Conservation (phyloP, 805 yeast genomes). For the Blastobotrys americana region DNA sequence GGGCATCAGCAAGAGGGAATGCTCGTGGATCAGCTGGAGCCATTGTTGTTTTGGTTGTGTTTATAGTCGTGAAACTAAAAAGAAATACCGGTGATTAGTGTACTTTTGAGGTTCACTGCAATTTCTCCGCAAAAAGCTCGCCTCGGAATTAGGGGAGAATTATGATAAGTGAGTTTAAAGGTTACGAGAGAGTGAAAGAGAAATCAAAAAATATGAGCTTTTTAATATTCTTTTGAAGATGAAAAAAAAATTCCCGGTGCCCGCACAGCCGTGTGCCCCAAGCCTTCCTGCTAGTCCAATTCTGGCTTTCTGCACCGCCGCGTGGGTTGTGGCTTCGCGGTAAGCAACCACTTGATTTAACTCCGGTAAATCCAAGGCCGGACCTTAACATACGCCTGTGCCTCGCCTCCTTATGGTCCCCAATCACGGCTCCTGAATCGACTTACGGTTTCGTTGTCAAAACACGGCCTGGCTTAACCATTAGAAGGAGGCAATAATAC, state of each 20-base stretch:
- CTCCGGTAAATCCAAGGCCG: neutral
- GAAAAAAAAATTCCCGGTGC: conserved; percentile 1
- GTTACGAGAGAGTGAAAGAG: neutral
- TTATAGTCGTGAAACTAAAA: no score
- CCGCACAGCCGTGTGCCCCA: no score
- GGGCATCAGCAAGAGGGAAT: conserved; percentile 97
- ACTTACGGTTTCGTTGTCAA: neutral
- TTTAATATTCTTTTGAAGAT: no score
- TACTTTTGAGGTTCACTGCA: conserved; percentile 2
- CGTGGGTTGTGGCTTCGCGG: no score
- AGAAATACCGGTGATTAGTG: no score
- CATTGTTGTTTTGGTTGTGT: conserved; percentile 37
- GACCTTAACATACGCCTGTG: neutral
- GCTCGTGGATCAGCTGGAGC: conserved; percentile 96
- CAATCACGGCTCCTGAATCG: neutral
- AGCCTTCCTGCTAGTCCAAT: neutral
- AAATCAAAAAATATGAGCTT: no score
- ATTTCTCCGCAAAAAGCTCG: conserved; percentile 25
- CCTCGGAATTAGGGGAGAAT: conserved; percentile 20
- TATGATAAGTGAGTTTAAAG: no score
- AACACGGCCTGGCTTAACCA: no score
- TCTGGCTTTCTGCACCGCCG: neutral
- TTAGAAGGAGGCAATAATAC: no score
- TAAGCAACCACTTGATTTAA: no score
- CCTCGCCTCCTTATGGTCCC: neutral